Conservation (phyloP, 176 grass and related monocot species). For the Pontederia crassipes region DNA sequence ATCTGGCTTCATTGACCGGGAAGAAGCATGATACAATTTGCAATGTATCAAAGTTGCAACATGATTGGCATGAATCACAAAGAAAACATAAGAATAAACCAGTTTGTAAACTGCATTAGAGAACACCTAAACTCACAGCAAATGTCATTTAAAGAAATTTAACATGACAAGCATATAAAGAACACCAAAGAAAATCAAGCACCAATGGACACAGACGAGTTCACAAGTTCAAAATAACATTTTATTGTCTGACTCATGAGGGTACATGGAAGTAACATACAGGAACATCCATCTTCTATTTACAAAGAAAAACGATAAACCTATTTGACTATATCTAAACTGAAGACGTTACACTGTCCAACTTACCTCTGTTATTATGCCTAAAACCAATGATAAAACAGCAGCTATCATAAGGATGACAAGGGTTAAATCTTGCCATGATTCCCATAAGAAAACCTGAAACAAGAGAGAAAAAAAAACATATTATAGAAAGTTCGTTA, state of each 20-base stretch:
- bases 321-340: background rate
- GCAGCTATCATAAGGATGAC: conserved; percentile 96
- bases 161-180: too few relatives aligned
- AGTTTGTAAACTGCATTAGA: too few relatives aligned
- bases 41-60: too few relatives aligned
- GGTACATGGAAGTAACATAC: background rate
- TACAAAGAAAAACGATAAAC: background rate
- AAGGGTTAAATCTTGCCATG: conserved; percentile 82
- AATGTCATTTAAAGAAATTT: too few relatives aligned
- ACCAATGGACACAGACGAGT: too few relatives aligned
- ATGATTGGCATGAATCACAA: too few relatives aligned
- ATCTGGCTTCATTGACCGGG: too few relatives aligned
- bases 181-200: too few relatives aligned
- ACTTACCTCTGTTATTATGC: conserved; percentile 86
- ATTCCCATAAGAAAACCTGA: conserved; percentile 89
- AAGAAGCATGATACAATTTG: too few relatives aligned
- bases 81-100: too few relatives aligned
- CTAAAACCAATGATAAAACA: conserved; percentile 73
- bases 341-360: conserved; percentile 2
- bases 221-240: too few relatives aligned
- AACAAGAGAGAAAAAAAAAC: conserved; percentile 11
- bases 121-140: too few relatives aligned
- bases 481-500: background rate
- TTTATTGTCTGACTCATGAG: background rate
- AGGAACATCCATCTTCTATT: background rate